Percentiles rank a stretch among this genome's conserved stretches.
Conservation (phyloP, 345 rosid species). For the Eucalyptus fibrosa region DNA sequence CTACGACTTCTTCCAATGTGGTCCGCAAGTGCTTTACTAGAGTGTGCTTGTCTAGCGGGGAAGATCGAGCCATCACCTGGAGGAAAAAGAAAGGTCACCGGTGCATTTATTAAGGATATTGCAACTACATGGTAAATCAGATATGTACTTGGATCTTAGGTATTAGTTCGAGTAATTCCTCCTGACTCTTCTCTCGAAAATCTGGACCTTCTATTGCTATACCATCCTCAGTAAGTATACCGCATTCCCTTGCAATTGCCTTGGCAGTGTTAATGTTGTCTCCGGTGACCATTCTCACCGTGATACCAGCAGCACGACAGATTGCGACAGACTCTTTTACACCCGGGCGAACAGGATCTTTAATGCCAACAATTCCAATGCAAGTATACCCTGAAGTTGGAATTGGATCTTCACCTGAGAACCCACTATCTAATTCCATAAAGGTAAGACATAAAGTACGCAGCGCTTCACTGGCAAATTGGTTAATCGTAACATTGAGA, state of each 20-base stretch:
- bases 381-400: conserved; percentile 66
- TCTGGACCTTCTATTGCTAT: conserved; percentile 86
- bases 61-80: conserved; percentile 96
- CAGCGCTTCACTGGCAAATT: conserved; percentile 82
- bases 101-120: not conserved
- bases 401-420: conserved; percentile 40
- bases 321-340: conserved; percentile 82
- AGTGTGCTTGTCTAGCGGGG: conserved; percentile 88
- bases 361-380: conserved; percentile 81
- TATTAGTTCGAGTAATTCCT: conserved; percentile 54
- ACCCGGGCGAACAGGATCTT: conserved; percentile 93
- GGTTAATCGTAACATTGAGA: conserved; percentile 54
- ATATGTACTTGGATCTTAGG: conserved; percentile 79
- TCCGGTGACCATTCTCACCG: conserved; percentile 95
- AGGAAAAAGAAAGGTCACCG: not conserved
- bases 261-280: conserved; percentile 90
- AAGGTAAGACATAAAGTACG: conserved; percentile 83
- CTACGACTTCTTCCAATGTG: conserved; percentile 79
- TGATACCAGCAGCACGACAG: conserved; percentile 84
- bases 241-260: conserved; percentile 93
- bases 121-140: not conserved
- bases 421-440: conserved; percentile 40
- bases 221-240: conserved; percentile 79
- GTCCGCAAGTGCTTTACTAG: conserved; percentile 77
- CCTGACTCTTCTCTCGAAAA: conserved; percentile 69